These are phyloP conservation scores for Candida sakaeoensis DNA, from an alignment of 805 yeast genomes.

Conservation along the genomic window DNA sequence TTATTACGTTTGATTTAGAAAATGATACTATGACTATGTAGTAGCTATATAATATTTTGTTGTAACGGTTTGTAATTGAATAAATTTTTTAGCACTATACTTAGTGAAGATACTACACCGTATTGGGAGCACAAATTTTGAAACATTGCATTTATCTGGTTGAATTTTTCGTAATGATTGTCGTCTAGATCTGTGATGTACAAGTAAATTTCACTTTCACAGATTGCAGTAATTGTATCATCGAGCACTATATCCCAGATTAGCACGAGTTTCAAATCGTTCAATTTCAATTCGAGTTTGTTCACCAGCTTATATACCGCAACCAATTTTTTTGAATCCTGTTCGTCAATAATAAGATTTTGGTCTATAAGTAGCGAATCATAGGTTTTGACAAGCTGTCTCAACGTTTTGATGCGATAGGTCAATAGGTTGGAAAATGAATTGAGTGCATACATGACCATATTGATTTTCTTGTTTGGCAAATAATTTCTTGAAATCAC, in stretches of 20 bases:
- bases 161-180: constrained; percentile 9
- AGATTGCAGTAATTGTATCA: constrained; percentile 20
- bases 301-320: constrained; percentile 20
- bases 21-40: constrained; percentile 15
- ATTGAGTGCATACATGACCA: constrained; percentile 29
- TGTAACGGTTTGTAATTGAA: no score
- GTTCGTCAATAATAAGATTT: constrained; percentile 11
- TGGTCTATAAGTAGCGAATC: constrained; percentile 15
- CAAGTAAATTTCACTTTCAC: constrained; percentile 18
- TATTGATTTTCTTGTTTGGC: constrained; percentile 23
- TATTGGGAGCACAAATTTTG: constrained; percentile 18
- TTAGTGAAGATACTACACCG: constrained; percentile 24
- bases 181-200: constrained; percentile 8
- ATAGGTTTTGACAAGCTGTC: constrained; percentile 19
- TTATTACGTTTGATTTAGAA: constrained; percentile 26
- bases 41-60: constrained; percentile 4
- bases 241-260: constrained; percentile 23
- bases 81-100: constrained; percentile 19
- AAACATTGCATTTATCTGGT: constrained; percentile 15
- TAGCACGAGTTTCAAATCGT: constrained; percentile 9
- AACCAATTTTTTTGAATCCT: constrained; percentile 16
- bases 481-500: constrained; percentile 22
- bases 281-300: constrained; percentile 14
- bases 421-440: constrained; percentile 25
- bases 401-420: constrained; percentile 18